phyloP scores from a whole-genome alignment of 2,329 filamentous ascomycete species.

The Alternaria alternata region DNA sequence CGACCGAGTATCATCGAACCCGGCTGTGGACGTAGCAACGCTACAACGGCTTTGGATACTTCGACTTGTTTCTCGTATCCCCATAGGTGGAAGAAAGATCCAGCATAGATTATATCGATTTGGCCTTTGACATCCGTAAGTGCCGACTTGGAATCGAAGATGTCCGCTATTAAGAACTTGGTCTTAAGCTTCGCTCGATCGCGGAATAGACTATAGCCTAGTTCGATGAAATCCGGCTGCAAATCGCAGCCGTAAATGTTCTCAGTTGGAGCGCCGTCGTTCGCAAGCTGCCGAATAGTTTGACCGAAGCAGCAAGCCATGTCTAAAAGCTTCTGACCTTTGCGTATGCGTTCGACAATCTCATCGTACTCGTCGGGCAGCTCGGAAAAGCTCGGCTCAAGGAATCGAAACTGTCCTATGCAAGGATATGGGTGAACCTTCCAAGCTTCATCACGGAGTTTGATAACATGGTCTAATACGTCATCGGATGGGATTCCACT shows the following conservation, averaged over 20 bases:
- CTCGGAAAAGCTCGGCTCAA: slow-evolving; percentile 36
- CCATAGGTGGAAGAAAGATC: slow-evolving; percentile 56
- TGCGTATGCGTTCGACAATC: slow-evolving; percentile 35
- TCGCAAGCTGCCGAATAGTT: slow-evolving; percentile 51
- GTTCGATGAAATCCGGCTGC: slow-evolving; percentile 56
- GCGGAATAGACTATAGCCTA: slow-evolving; percentile 57
- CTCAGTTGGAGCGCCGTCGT: slow-evolving; percentile 50
- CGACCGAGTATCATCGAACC: slow-evolving; percentile 62
- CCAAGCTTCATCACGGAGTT: slow-evolving; percentile 39
- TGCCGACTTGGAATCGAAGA: slow-evolving; percentile 49
- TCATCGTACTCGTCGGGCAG: slow-evolving; percentile 31
- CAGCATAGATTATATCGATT: slow-evolving; percentile 52
- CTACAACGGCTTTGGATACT: slow-evolving; percentile 45
- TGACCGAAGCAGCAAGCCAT: slow-evolving; percentile 58
- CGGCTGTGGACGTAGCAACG: slow-evolving; percentile 48
- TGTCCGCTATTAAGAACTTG: slow-evolving; percentile 61
- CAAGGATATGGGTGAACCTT: slow-evolving; percentile 42
- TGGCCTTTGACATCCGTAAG: slow-evolving; percentile 37
- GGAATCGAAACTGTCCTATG: slow-evolving; percentile 44
- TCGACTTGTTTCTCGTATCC: slow-evolving; percentile 43
- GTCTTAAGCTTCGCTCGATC: slow-evolving; percentile 53
- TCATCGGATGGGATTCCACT: slow-evolving; percentile 45
- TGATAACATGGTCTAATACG: slow-evolving; percentile 43
- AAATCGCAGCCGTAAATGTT: slow-evolving; percentile 54
- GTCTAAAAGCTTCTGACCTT: slow-evolving; percentile 49